Percentiles rank a stretch among this genome's conserved stretches.
phyloP scores from a whole-genome alignment of 495 filamentous ascomycete genomes.

The Cryomyces minteri region DNA sequence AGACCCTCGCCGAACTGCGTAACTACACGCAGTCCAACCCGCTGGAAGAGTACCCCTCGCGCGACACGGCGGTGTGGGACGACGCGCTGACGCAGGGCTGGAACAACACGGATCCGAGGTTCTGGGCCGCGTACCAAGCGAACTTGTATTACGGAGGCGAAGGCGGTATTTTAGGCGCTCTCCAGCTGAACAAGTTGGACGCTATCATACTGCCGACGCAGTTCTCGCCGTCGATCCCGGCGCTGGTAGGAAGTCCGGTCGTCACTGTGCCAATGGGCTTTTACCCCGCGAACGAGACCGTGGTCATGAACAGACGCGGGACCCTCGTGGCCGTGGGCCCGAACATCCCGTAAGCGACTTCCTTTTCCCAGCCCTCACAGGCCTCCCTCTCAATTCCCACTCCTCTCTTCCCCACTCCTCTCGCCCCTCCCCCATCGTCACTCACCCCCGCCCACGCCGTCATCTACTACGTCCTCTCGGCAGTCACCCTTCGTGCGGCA shows the following conservation, averaged over 20 bases:
- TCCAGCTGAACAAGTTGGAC: slow-evolving; percentile 27
- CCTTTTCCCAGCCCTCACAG: too few relatives aligned
- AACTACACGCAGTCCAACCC: slow-evolving; percentile 27
- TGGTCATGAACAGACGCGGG: slow-evolving; percentile 20
- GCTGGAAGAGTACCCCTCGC: slow-evolving; percentile 28
- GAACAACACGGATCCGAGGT: slow-evolving; percentile 17
- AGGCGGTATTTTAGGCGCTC: slow-evolving; percentile 30
- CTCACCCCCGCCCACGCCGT: too few relatives aligned
- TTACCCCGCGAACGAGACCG: slow-evolving; percentile 26
- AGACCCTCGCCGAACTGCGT: slow-evolving; percentile 21
- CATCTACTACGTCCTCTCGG: too few relatives aligned
- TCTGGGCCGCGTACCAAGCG: slow-evolving; percentile 21
- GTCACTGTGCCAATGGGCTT: slow-evolving; percentile 35
- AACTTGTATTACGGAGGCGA: slow-evolving; percentile 26
- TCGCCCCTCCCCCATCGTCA: too few relatives aligned
- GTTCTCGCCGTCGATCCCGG: slow-evolving; percentile 24
- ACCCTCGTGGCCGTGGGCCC: slow-evolving; percentile 26
- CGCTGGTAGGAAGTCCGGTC: slow-evolving; percentile 29
- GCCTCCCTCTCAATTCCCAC: too few relatives aligned
- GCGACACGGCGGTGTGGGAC: slow-evolving; percentile 31
- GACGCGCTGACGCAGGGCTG: slow-evolving; percentile 18
- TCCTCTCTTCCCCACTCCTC: too few relatives aligned
- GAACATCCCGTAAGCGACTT: slow-evolving; percentile 23
- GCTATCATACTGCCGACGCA: slow-evolving; percentile 32
- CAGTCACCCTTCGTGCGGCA: background rate